phyloP scores from a whole-genome alignment of 768 basidiomycete species.

The Boletus bicolor region DNA sequence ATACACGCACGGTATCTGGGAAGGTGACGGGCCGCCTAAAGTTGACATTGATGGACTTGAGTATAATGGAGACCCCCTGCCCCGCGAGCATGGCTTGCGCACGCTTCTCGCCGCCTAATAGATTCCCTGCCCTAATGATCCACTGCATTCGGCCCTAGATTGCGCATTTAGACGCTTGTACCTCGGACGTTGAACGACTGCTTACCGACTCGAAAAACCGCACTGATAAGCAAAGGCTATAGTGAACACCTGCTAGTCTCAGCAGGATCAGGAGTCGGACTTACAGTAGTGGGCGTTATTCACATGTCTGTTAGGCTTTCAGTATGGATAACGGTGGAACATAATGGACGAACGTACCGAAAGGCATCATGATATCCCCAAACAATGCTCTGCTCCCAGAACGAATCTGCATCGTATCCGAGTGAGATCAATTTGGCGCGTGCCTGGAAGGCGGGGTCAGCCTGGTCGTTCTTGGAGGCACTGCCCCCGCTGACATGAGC shows the following conservation, averaged over 20 bases:
- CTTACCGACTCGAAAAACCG: constrained; percentile 70
- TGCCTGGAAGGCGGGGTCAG: constrained; percentile 35
- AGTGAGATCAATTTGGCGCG: constrained; percentile 39
- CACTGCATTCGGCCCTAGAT: constrained; percentile 65
- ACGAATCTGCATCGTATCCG: constrained; percentile 62
- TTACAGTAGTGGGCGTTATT: constrained; percentile 74
- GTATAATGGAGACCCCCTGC: constrained; percentile 66
- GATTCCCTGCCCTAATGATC: constrained; percentile 54
- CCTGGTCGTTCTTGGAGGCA: neutral
- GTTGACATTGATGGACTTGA: constrained; percentile 66
- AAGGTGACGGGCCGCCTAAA: constrained; percentile 71
- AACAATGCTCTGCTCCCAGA: constrained; percentile 74
- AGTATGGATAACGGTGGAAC: neutral
- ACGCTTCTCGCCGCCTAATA: constrained; percentile 56
- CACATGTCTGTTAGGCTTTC: constrained; percentile 52
- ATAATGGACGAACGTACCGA: constrained; percentile 40
- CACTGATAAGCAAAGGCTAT: constrained; percentile 35
- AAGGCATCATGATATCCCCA: constrained; percentile 83
- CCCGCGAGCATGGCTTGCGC: constrained; percentile 59
- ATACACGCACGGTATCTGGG: constrained; percentile 63
- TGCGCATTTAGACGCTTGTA: neutral
- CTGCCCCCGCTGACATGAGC: neutral
- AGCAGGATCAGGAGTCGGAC: constrained; percentile 2
- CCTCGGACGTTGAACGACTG: neutral
- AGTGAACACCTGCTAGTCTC: neutral